Base-by-base conservation (phyloP, 1,284 basidiomycete species). In the Cystobasidium pallidum region DNA sequence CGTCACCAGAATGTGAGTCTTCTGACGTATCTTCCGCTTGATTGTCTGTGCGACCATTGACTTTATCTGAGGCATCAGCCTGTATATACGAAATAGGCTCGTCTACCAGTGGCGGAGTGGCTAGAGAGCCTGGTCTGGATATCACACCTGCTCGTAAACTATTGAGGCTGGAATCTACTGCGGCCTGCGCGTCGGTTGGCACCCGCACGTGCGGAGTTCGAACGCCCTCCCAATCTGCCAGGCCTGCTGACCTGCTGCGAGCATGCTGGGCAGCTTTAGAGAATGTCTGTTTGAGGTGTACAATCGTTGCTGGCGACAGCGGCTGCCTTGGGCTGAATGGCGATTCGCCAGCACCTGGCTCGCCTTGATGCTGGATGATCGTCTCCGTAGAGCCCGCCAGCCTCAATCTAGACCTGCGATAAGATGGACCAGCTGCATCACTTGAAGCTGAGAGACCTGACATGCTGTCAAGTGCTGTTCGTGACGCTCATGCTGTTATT, bases 1-100 rank as follows among this genome's bases (percentile, higher is more conserved):
- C 68, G 39, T 71, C 68, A 19, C 68, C 68, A 28, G 68, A 71
- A 45, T 71, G 68, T 2, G 59, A 55, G 26, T 71, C 68, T 4
- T 63, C 59, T 19, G 68, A 71, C 10, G 17, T 39, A 34, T 41
- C 26, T 43, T 64, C 49, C 21, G 43, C 32, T 11, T 26, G n/a
- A 36, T 62, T 58, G n/a, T 26, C 67, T 24, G 30, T 19, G 13
- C 52, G 8, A 8, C 47, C 15, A 65, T 19, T 34, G 36, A 10
- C 19, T 26, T 61, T 49, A 19, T 61, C n/a, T 1, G 13, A 32
- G 57, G n/a, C 36, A 45, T 58, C 32, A 15, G 45, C n/a, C 24
- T 26, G 59, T 19, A 45, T 28, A 30, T 68, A 57, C 13, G 55
- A 57, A 36, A 10, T 39, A 2, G 64, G 64, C 36, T 66, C 64